Percentiles rank a stretch among this genome's conserved stretches.
These are phyloP conservation scores for Calocybe gangraenosa DNA, from an alignment of 768 basidiomycete species.

Conservation along the genomic window DNA sequence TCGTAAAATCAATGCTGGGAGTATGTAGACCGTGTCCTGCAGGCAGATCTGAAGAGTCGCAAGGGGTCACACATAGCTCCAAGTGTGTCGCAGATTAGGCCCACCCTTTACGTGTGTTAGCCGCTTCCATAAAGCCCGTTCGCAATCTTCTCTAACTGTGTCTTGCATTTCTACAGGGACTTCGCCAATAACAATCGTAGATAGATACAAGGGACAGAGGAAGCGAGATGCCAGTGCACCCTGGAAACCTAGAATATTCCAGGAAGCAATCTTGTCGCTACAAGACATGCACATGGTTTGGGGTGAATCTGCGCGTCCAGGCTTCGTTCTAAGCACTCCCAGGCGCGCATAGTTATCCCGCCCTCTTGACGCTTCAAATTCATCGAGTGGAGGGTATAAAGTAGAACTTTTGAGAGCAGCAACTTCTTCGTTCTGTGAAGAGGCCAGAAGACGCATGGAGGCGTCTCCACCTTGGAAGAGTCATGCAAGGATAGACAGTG, in stretches of 20 bases:
- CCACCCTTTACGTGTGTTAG: slow-evolving; percentile 42
- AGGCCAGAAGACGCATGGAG: slow-evolving; percentile 74
- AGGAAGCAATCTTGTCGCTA: slow-evolving; percentile 90
- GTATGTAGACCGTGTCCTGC: slow-evolving; percentile 42
- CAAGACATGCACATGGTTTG: slow-evolving; percentile 87
- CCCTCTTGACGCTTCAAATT: slow-evolving; percentile 56
- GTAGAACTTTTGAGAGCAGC: slow-evolving; percentile 61
- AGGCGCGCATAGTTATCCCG: slow-evolving; percentile 72
- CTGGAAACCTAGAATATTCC: slow-evolving; percentile 82
- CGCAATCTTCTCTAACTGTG: slow-evolving; percentile 55
- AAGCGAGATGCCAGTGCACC: slow-evolving; percentile 66
- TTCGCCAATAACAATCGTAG: slow-evolving; percentile 68
- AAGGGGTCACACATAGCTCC: background rate
- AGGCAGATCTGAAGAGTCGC: slow-evolving; percentile 37
- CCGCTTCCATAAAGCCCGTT: slow-evolving; percentile 61
- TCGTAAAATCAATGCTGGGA: slow-evolving; percentile 58
- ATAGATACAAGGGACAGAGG: slow-evolving; percentile 61
- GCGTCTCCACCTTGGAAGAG: slow-evolving; percentile 75
- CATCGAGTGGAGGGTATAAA: slow-evolving; percentile 27
- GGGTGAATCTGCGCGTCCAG: slow-evolving; percentile 86
- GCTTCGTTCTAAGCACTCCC: slow-evolving; percentile 87
- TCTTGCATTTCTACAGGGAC: slow-evolving; percentile 39
- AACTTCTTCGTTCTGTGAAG: slow-evolving; percentile 68
- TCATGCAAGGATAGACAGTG: slow-evolving; percentile 4
- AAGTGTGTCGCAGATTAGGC: background rate